Percentiles rank a stretch among this genome's conserved stretches.
These are phyloP conservation scores for Neurospora sublineolata DNA, from an alignment of 495 filamentous ascomycete species.

Conservation along the genomic window DNA sequence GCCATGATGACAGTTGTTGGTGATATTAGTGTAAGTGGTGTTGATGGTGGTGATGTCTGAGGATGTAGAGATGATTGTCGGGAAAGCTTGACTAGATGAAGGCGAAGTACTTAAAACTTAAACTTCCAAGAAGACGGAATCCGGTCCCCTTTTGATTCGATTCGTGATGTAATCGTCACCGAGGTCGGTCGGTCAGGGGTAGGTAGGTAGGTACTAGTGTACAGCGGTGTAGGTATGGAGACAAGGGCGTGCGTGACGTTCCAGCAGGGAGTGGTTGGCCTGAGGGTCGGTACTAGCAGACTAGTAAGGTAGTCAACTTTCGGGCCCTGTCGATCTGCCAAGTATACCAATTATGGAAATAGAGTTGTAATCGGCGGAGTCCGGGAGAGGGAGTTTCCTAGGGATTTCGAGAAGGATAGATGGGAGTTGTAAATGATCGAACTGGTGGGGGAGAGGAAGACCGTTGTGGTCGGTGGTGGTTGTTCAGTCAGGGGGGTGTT, in stretches of 20 bases:
- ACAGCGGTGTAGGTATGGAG: neutral
- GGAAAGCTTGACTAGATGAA: neutral
- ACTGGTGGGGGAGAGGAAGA: neutral
- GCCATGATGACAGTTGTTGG: slow-evolving; percentile 5
- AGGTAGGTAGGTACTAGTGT: neutral
- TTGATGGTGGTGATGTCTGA: neutral
- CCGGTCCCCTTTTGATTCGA: neutral
- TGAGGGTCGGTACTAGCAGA: neutral
- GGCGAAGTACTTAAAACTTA: neutral
- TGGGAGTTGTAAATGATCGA: neutral
- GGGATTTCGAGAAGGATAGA: neutral
- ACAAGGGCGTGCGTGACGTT: neutral
- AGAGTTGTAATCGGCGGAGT: neutral
- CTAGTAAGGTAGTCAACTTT: neutral
- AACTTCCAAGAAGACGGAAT: neutral
- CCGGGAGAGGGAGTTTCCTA: neutral
- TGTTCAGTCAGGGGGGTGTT: neutral
- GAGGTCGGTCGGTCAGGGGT: neutral
- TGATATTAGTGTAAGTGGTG: neutral
- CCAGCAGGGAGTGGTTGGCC: neutral
- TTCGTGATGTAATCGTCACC: neutral
- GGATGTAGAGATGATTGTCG: neutral
- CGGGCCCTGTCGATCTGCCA: neutral
- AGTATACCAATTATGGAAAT: neutral
- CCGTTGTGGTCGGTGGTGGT: neutral